Evolutionary conservation across 768 basidiomycete species (phyloP), one percentile per base, ranked within the genome.

Genomic region (Crucibulum laeve): DNA sequence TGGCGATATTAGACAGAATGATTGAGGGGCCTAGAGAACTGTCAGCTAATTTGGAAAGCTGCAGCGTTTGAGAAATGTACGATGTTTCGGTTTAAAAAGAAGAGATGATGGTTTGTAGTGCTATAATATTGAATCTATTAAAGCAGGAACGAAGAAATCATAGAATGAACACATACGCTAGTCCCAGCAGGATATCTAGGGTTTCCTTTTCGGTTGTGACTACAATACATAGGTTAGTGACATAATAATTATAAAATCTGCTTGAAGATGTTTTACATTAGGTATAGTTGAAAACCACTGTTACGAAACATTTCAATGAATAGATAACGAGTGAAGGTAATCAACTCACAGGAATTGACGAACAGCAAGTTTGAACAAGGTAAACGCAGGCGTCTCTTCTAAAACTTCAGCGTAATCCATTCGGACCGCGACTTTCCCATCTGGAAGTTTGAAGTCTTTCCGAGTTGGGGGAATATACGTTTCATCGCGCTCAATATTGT

Each of bases 401-500:
- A 79, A 59, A 13, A 73, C 53, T 25, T 77, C 70, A 14, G 49
- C 52, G 47, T 77, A 76, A 46, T 76, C 67, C 60, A 67, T 61
- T 17, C 54, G 50, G 3, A 69, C 65, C 3, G 73, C 69, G 18
- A 68, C 54, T 30, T 56, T 59, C 8, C 66, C 67, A 28, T 73
- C 61, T 0, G 74, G 73, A 26, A 79, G 64, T 42, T 65, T 63
- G 47, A 72, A 65, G 35, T 69, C 63, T 33, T 59, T 64, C 19
- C 64, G 54, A 5, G 68, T 70, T 6, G 65, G 64, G 23, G 81
- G 82, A 19, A 84, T 70, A 45, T 77, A 84, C 22, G 84, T 87
- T 62, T 89, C 85, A 47, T 90, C 87, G 7, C 82, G 71, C 42
- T 84, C 84, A 50, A 87, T 73, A 45, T 70, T 61, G 43, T 73